Evolutionary conservation across 208 protist genomes (phyloP), one percentile per base, ranked within the genome.

Genomic region (Crithidia bombi): DNA sequence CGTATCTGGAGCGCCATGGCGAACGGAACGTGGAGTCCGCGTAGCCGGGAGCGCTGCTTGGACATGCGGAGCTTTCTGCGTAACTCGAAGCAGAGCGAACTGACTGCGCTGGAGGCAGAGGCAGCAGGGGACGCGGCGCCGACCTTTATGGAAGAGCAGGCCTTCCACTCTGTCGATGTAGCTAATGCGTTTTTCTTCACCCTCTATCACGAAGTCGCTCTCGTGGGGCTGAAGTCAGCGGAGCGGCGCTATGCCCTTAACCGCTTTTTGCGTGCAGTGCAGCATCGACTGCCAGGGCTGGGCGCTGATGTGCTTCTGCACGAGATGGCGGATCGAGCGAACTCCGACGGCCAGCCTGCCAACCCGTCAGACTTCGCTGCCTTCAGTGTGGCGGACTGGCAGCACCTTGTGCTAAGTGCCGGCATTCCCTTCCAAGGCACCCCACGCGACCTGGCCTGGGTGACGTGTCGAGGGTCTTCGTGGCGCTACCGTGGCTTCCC

Each of bases 101-200:
- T 52, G 41, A 32, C 26, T 33, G 17, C 21, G 0, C 21, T 43
- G 15, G 30, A 11, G 9, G 28, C 14, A 12, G 47, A 21, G 1
- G 32, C 33, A 25, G 44, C 63, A 7, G n/a, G 1, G 17, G 25
- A 35, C n/a, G 21, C 19, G 7, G 30, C 38, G 21, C 23, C 26
- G 0, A 28, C 36, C 5, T 89, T 90, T 69, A 41, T 59, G 50
- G 86, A 89, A 59, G 76, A 67, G 7, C 75, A 38, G 11, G 33
- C 62, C 7, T 71, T 91, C 23, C 54, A 79, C 32, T n/a, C 58
- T 6, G 69, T 73, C 0, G 83, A 89, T 58, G 71, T 89, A 15
- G 81, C 80, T 5, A 87, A 86, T 38, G 81, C 82, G n/a, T 87
- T 89, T 51, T 89, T 90, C 51, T 64, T 70, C 44, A 85, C 79